A percentile compares a stretch with the other conserved stretches of the same genome.
Conservation (phyloP, 371 early-diverging fungal genomes). For the Apophysomyces sp. region DNA sequence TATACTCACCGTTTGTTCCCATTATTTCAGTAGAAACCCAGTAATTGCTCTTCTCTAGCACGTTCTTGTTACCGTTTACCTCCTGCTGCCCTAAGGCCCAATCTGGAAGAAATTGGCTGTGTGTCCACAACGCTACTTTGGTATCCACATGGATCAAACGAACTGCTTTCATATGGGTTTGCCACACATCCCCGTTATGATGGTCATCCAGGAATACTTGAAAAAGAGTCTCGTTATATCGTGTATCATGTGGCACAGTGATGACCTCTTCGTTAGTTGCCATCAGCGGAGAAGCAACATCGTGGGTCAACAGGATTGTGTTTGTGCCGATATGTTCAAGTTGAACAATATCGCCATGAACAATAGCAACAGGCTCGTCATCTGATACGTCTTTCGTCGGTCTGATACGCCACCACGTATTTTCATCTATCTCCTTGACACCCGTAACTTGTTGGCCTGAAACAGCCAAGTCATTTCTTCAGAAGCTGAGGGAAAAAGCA, state of each 20-base stretch:
- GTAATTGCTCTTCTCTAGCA: constrained; percentile 64
- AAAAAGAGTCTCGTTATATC: constrained; percentile 69
- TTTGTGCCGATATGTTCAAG: constrained; percentile 69
- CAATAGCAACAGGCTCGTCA: constrained; percentile 33
- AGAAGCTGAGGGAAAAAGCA: background rate
- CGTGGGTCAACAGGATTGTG: constrained; percentile 86
- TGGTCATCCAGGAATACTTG: constrained; percentile 58
- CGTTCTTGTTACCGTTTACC: constrained; percentile 93
- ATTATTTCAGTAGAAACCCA: constrained; percentile 79
- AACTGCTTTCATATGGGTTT: constrained; percentile 62
- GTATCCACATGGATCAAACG: constrained; percentile 80
- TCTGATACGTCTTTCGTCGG: constrained; percentile 47
- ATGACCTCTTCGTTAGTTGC: constrained; percentile 97
- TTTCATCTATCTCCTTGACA: constrained; percentile 65
- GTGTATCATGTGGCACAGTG: constrained; percentile 53
- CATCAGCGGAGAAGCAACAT: constrained; percentile 96
- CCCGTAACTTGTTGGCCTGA: constrained; percentile 92
- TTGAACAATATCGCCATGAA: constrained; percentile 66
- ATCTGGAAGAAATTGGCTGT: constrained; percentile 76
- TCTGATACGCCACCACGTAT: constrained; percentile 84
- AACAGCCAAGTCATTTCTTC: background rate
- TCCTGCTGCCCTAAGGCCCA: constrained; percentile 97
- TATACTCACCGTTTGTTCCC: constrained; percentile 58
- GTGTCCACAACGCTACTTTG: constrained; percentile 80
- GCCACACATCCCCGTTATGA: constrained; percentile 40